A percentile compares a stretch with the other conserved stretches of the same genome.
Evolutionary conservation across 495 filamentous ascomycete genomes (phyloP).

Genomic region (Aspergillus mulundensis): DNA sequence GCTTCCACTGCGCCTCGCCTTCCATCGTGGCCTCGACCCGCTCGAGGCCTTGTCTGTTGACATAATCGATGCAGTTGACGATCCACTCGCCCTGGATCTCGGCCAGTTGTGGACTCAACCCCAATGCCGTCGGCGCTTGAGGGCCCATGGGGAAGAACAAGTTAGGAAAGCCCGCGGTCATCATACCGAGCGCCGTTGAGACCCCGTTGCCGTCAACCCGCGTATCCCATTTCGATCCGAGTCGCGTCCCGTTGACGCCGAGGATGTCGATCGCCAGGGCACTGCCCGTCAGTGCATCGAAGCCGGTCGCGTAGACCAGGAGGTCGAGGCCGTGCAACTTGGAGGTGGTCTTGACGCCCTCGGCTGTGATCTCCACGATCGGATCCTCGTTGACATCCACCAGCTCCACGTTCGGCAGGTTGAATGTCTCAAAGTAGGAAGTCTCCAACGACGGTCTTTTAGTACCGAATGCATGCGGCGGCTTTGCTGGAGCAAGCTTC

Average conservation of each 20-base stretch:
- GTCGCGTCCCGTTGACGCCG: background rate
- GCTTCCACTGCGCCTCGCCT: background rate
- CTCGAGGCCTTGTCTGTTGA: background rate
- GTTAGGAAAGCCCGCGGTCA: background rate
- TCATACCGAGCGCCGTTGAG: background rate
- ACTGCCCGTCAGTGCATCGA: conserved; percentile 1
- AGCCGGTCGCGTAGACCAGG: conserved; percentile 28
- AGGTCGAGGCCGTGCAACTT: conserved; percentile 33
- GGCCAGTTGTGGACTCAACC: background rate
- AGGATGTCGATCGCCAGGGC: background rate
- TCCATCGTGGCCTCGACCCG: background rate
- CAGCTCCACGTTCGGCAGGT: conserved; percentile 31
- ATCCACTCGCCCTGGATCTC: background rate
- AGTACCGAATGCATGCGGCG: conserved; percentile 24
- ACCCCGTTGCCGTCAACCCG: background rate
- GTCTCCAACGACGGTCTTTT: conserved; percentile 28
- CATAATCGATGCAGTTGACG: background rate
- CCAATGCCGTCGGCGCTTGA: background rate
- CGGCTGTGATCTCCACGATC: background rate
- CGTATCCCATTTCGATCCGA: background rate
- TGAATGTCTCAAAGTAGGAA: conserved; percentile 35
- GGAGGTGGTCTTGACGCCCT: conserved; percentile 17
- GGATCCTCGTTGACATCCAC: conserved; percentile 21
- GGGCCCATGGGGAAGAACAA: conserved; percentile 2
- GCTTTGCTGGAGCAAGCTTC: conserved; percentile 26